Base-by-base conservation (phyloP, 2,329 filamentous ascomycete species). In the Fusarium keratoplasticum region DNA sequence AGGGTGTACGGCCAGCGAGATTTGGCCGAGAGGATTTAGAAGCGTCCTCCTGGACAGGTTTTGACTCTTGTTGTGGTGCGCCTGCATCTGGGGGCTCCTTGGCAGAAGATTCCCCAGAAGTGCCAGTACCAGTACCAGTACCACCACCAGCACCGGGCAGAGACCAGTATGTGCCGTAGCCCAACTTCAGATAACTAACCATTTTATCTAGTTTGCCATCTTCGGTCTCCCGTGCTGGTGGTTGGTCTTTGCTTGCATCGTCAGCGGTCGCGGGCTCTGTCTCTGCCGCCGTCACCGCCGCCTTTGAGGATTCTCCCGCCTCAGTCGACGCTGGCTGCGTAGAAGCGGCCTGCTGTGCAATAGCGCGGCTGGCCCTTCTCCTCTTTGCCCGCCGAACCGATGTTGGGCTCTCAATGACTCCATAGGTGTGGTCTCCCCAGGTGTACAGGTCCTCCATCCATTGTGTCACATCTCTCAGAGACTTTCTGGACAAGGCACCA, bases 371-470 rank as follows among this genome's bases (percentile, higher is more conserved):
- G 2, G 67, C 64, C 80, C 83, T 82, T 63, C 78, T 82, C 27
- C 74, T 80, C 78, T 81, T 88, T 72, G 84, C 82, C 57, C 87
- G 86, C 35, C 93, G 89, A 68, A 88, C 87, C 2, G 93, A 92
- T 2, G 89, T 89, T 16, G 95, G 93, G 74, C 94, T 95, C 38
- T 97, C 93, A 62, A 90, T 89, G 8, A 98, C 89, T 5, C 95
- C 96, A 80, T 98, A 98, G 3, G 96, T 92, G 78, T 93, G 89
- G 61, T 94, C 91, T 3, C 95, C 96, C 86, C 95, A 94, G 33
- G 88, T 91, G 81, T 96, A 97, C 3, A 98, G 87, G 78, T 94
- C 93, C 81, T 97, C 94, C 87, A 96, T 92, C 96, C 96, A 98
- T 64, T 93, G 89, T 1, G 93, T 92, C 29, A 98, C 81, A 76